Evolutionary conservation across 129 eudicot genomes (phyloP).

Genomic region (Solidago caesia): DNA sequence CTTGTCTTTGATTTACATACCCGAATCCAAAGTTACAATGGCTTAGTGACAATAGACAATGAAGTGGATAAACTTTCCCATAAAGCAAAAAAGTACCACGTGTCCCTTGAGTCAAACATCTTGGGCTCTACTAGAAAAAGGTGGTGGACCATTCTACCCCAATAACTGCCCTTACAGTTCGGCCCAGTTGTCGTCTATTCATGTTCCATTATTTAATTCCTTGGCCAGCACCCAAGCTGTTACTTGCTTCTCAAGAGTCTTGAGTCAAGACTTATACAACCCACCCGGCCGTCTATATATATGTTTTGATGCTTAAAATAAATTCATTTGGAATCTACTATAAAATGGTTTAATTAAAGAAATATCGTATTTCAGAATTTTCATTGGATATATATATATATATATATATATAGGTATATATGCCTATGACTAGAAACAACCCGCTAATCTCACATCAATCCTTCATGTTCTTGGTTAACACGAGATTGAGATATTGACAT

Average conservation of each 20-base stretch:
- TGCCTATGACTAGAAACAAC: too few relatives aligned
- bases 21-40: too few relatives aligned
- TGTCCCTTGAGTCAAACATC: neutral
- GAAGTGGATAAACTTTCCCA: neutral
- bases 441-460: too few relatives aligned
- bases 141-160: neutral
- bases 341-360: neutral
- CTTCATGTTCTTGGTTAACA: too few relatives aligned
- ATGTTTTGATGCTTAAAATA: neutral
- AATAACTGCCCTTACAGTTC: neutral
- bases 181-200: slow-evolving; percentile 18
- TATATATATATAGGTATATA: too few relatives aligned
- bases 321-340: neutral
- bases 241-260: slow-evolving; percentile 5
- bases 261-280: neutral
- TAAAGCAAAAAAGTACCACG: neutral
- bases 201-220: neutral
- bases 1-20: too few relatives aligned
- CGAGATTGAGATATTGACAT: too few relatives aligned
- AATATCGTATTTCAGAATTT: too few relatives aligned
- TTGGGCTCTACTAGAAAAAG: neutral
- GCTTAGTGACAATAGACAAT: neutral
- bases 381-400: too few relatives aligned
- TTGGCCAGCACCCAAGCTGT: slow-evolving; percentile 14
- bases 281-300: neutral